phyloP scores from a whole-genome alignment of 2,329 filamentous ascomycete genomes.

The Calonectria pseudoreteaudii region DNA sequence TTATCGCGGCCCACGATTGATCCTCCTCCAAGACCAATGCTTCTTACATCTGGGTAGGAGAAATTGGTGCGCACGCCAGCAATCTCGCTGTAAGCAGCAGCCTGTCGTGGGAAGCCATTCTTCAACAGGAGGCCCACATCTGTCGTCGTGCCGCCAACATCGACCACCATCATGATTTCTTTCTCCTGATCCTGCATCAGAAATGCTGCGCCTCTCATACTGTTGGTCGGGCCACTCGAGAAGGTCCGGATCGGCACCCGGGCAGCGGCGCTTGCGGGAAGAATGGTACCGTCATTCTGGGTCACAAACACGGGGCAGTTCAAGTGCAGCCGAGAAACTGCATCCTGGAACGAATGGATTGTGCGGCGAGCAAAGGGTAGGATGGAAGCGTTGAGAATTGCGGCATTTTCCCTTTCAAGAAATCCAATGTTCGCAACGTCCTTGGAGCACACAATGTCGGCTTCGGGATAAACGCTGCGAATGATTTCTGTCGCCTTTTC shows the following conservation, averaged over 20 bases:
- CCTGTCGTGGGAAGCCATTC: conserved; percentile 14
- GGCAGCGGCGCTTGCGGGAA: conserved; percentile 63
- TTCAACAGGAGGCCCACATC: conserved; percentile 68
- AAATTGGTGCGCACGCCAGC: conserved; percentile 23
- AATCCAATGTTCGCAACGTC: conserved; percentile 56
- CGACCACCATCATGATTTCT: conserved; percentile 64
- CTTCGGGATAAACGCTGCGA: not conserved
- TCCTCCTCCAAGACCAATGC: conserved; percentile 29
- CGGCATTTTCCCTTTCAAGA: conserved; percentile 71
- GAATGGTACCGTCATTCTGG: conserved; percentile 71
- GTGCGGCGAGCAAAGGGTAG: conserved; percentile 66
- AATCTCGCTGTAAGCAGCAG: conserved; percentile 11
- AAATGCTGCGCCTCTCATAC: conserved; percentile 64
- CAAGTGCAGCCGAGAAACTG: conserved; percentile 60
- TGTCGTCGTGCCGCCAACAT: conserved; percentile 74
- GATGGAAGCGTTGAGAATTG: conserved; percentile 72
- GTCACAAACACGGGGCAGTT: conserved; percentile 68
- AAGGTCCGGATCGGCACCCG: conserved; percentile 70
- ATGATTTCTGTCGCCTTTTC: not conserved
- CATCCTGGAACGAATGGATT: conserved; percentile 64
- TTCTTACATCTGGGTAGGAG: conserved; percentile 17
- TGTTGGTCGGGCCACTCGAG: conserved; percentile 71
- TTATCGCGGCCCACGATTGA: not conserved
- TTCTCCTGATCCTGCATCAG: conserved; percentile 43
- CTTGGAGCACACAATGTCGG: conserved; percentile 2